Evolutionary conservation across 768 basidiomycete genomes (phyloP).

Genomic region (Clathrus columnatus): DNA sequence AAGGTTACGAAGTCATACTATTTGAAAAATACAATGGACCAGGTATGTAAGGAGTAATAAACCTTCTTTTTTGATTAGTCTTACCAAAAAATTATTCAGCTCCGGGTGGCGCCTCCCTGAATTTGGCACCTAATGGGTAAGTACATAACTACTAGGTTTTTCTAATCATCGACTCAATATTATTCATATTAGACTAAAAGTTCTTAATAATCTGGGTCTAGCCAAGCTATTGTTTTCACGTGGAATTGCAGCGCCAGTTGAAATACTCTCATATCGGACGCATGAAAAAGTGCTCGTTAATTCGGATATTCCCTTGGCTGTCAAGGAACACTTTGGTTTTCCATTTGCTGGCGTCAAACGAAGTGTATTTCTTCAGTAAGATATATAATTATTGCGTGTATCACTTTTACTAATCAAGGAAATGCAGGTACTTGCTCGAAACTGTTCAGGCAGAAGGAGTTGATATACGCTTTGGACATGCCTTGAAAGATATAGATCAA

Average conservation of each 20-base stretch:
- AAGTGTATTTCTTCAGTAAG: slow-evolving; percentile 20
- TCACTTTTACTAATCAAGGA: not conserved
- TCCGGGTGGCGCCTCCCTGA: slow-evolving; percentile 4
- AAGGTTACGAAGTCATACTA: slow-evolving; percentile 30
- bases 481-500: slow-evolving; percentile 26
- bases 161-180: not conserved
- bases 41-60: not conserved
- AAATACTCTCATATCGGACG: slow-evolving; percentile 1
- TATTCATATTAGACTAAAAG: not conserved
- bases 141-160: not conserved
- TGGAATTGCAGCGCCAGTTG: slow-evolving; percentile 2
- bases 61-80: not conserved
- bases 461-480: slow-evolving; percentile 26
- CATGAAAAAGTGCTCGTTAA: slow-evolving; percentile 20
- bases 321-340: slow-evolving; percentile 19
- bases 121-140: slow-evolving; percentile 7
- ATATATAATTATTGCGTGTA: not conserved
- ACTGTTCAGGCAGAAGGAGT: slow-evolving; percentile 25
- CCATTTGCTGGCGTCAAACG: slow-evolving; percentile 26
- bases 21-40: slow-evolving; percentile 22
- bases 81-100: not conserved
- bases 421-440: slow-evolving; percentile 20
- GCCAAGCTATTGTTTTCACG: slow-evolving; percentile 1
- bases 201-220: not conserved
- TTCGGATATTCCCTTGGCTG: slow-evolving; percentile 16